Evolutionary conservation across 192 early-diverging fungal genomes (phyloP), one percentile per base, ranked within the genome.

Genomic region (Backusella circina): DNA sequence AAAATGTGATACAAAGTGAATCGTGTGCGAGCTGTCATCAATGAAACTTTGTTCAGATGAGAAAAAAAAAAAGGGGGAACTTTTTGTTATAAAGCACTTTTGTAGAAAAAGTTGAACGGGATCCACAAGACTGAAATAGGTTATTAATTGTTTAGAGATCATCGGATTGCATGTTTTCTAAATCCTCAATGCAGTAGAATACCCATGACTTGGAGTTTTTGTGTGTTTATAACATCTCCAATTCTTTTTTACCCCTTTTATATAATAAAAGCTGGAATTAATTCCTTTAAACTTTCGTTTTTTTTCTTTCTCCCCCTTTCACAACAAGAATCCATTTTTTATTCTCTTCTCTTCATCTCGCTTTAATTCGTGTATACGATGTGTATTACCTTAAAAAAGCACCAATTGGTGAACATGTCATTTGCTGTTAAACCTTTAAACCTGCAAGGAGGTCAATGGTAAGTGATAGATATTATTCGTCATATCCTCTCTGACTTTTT

Each of bases 401-500:
- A 10, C 28, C 54, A n/a, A 15, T 31, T 47, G 41, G 5, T 70
- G 31, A 41, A 70, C 39, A 41, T 70, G 69, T 44, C 66, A 4
- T 70, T 64, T 35, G 41, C 28, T 31, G 23, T 69, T 31, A 78
- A 78, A 66, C 77, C 77, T 61, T 31, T 78, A 16, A 78, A 78
- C 47, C 32, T 78, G 23, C 65, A 78, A 64, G 77, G 77, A 12
- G 77, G 77, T 7, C 77, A 78, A 78, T 78, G 77, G 77, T 78
- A 65, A 72, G 35, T 69, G 3, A 5, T 5, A 69, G 36, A 35
- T 32, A 54, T 23, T 12, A 41, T 47, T 21, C 47, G 5, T 9
- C 5, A 1, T 51, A 18, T 71, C 10, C 31, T 32, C 5, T 41
- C 31, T 71, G 31, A 50, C 16, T 23, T 3, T 28, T 65, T 16